Percentiles rank a stretch among this genome's conserved stretches.
These are phyloP conservation scores for Atkinsonella hypoxylon DNA, from an alignment of 2,329 filamentous ascomycete species.

Conservation along the genomic window DNA sequence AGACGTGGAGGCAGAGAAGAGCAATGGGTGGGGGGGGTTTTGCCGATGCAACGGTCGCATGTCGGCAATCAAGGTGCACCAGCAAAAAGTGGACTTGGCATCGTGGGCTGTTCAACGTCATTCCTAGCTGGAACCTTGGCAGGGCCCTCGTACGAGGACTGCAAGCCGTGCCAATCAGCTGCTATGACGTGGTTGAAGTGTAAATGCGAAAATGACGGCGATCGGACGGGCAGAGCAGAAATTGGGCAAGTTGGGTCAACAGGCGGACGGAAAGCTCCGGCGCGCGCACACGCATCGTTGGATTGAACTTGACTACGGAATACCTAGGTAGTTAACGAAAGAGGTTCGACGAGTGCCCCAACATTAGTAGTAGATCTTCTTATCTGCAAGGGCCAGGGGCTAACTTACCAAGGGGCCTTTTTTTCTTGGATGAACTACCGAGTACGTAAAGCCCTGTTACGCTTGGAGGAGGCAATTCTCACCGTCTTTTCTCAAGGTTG, in stretches of 20 bases:
- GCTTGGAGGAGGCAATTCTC: too few relatives aligned
- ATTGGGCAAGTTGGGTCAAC: background rate
- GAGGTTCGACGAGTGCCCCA: too few relatives aligned
- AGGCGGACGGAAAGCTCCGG: constrained; percentile 1
- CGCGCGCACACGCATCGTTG: too few relatives aligned
- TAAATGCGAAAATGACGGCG: background rate
- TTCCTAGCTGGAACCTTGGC: background rate
- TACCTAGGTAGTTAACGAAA: too few relatives aligned
- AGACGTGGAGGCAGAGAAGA: too few relatives aligned
- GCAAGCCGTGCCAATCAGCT: background rate
- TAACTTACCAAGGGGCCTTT: too few relatives aligned
- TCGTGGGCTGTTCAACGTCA: background rate
- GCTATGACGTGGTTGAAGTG: background rate
- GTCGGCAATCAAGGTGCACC: background rate
- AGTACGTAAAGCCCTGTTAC: too few relatives aligned
- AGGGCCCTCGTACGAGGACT: background rate
- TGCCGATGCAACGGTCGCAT: background rate
- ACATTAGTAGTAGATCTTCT: too few relatives aligned
- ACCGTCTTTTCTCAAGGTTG: too few relatives aligned
- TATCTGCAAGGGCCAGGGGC: too few relatives aligned
- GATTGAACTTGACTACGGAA: too few relatives aligned
- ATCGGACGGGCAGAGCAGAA: background rate
- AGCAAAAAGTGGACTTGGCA: background rate
- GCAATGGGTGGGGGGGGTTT: background rate
- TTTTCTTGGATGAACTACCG: too few relatives aligned